Evolutionary conservation across 1,284 basidiomycete species (phyloP).

Genomic region (Trametes polyzona): DNA sequence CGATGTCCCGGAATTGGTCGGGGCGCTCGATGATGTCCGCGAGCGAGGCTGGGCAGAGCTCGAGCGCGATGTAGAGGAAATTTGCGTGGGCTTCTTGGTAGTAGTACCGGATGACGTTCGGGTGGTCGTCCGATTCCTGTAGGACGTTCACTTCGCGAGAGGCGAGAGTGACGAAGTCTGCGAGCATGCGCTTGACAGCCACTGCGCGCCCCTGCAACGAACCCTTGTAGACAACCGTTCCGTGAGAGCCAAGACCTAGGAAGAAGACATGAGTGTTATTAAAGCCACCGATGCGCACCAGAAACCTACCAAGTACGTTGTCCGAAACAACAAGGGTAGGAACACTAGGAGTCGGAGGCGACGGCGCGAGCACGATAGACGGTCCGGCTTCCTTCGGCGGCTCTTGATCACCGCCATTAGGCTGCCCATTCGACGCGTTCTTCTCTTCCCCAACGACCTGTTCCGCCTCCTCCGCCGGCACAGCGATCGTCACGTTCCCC

Average conservation of each 20-base stretch:
- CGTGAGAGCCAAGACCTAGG: slow-evolving; percentile 93
- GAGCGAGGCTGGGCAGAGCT: slow-evolving; percentile 93
- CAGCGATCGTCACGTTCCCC: slow-evolving; percentile 26
- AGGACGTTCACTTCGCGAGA: slow-evolving; percentile 93
- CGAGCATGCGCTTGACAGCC: slow-evolving; percentile 94
- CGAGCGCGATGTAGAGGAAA: slow-evolving; percentile 97
- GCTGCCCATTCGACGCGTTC: slow-evolving; percentile 34
- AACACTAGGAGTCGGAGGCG: slow-evolving; percentile 36
- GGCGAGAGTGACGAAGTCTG: slow-evolving; percentile 95
- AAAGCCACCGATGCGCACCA: neutral
- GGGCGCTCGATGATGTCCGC: slow-evolving; percentile 92
- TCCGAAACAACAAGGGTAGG: slow-evolving; percentile 72
- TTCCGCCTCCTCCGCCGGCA: slow-evolving; percentile 27
- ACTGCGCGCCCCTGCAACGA: slow-evolving; percentile 95
- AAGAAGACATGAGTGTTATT: neutral
- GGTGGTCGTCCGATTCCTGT: slow-evolving; percentile 97
- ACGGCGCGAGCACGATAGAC: slow-evolving; percentile 34
- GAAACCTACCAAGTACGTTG: slow-evolving; percentile 68
- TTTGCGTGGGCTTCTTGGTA: slow-evolving; percentile 94
- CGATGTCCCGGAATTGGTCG: slow-evolving; percentile 70
- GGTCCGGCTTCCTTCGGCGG: slow-evolving; percentile 13
- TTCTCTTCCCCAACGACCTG: slow-evolving; percentile 36
- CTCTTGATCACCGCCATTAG: slow-evolving; percentile 11
- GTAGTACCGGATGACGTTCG: slow-evolving; percentile 98
- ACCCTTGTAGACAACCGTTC: slow-evolving; percentile 93